These are phyloP conservation scores for Hypomontagnella submonticulosa DNA, from an alignment of 495 filamentous ascomycete genomes.

Conservation along the genomic window DNA sequence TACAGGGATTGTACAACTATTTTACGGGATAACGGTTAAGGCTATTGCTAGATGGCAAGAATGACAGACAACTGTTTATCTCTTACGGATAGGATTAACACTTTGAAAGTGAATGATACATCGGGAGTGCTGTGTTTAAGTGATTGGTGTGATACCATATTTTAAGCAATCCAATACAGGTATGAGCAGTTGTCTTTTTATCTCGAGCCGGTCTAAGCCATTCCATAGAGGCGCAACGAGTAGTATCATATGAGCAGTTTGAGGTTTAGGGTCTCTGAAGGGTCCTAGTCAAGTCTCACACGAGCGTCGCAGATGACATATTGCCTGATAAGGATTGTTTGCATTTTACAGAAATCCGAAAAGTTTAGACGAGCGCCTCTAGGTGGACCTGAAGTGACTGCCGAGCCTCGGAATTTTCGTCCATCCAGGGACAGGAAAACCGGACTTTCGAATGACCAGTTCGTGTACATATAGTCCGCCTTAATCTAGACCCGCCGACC, in stretches of 20 bases:
- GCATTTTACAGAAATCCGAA: background rate
- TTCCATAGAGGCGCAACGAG: constrained; percentile 14
- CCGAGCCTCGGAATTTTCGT: constrained; percentile 23
- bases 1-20: constrained; percentile 14
- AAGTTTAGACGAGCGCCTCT: background rate
- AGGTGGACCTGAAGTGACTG: constrained; percentile 22
- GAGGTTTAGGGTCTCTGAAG: background rate
- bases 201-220: constrained; percentile 14
- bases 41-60: constrained; percentile 11
- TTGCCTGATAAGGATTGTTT: constrained; percentile 25
- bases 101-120: background rate
- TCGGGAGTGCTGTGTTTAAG: background rate
- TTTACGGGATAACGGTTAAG: constrained; percentile 25
- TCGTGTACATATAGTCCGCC: constrained; percentile 7
- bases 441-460: background rate
- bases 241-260: constrained; percentile 28
- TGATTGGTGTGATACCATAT: background rate
- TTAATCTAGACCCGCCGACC: constrained; percentile 11
- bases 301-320: constrained; percentile 24
- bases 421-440: constrained; percentile 26
- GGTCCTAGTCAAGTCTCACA: constrained; percentile 31
- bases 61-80: constrained; percentile 8
- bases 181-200: background rate
- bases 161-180: background rate
- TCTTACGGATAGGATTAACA: background rate